Base-by-base conservation (phyloP, 1,284 basidiomycete genomes). In the Fomitiporia mediterranea region DNA sequence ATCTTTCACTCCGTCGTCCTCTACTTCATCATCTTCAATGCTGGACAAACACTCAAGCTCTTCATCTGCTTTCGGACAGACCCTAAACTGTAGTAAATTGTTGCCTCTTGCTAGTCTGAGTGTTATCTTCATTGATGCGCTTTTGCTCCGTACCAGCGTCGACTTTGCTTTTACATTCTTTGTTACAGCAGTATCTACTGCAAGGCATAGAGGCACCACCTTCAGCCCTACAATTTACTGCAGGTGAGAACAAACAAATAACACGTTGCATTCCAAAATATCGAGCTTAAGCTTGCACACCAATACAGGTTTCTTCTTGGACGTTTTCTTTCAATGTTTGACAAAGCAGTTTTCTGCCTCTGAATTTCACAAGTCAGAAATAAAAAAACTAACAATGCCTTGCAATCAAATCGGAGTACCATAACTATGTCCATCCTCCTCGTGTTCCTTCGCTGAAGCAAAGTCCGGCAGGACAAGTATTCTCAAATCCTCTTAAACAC, bases 241-340 rank as follows among this genome's bases (percentile, higher is more conserved):
- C 9, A 85, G 70, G 27, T 89, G 73, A 55, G 84, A 79, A 70
- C 86, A 77, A 65, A 89, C 77, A 67, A 82, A 88, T 2, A 78
- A 66, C 6, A 90, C 87, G 0, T 86, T 86, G 65, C 84, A 77
- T 59, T 86, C 80, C 51, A 91, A 77, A 28, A 91, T 83, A 68
- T 91, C 89, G 39, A 91, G 76, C 69, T 91, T 91, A 74, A 89
- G 88, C 66, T 89, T 88, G 64, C 83, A 83, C 63, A 86, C 81
- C 62, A 28, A 28, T 25, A 5, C 25, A 4, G 25, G 9, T 28
- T 30, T 46, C 44, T 30, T 46, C 17, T 28, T 28, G 5, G 44
- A 30, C 17, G 21, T 28, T 15, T 46, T 46, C 44, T 46, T 46
- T 15, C 11, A 27, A 30, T 28, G 15, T n/a, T 23, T 7, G 25